A percentile compares a stretch with the other conserved stretches of the same genome.
Evolutionary conservation across 202 grass and related monocot genomes (phyloP).

Genomic region (Thinopyrum obtusiflorum): DNA sequence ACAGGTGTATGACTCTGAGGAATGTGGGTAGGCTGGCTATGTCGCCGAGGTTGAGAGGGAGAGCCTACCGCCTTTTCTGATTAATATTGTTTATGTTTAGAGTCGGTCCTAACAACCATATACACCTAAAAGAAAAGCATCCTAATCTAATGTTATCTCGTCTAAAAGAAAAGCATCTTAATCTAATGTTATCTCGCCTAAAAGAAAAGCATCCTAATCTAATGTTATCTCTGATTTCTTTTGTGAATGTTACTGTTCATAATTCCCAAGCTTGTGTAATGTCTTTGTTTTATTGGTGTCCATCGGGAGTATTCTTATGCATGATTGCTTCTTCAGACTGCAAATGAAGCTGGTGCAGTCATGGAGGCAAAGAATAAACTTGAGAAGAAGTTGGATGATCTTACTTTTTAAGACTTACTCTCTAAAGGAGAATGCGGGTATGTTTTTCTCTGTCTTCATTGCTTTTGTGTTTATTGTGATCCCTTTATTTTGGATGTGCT

Average conservation of each 20-base stretch:
- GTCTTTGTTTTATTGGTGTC: conserved; percentile 26
- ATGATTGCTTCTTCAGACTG: conserved; percentile 53
- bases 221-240: conserved; percentile 23
- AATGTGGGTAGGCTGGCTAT: not conserved
- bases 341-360: conserved; percentile 94
- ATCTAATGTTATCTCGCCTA: not conserved
- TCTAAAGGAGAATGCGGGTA: conserved; percentile 87
- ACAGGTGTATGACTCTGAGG: not conserved
- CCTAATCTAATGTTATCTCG: not conserved
- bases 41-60: not conserved
- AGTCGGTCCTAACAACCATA: no score
- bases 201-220: not conserved
- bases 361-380: conserved; percentile 97
- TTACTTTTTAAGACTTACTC: conserved; percentile 78
- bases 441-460: conserved; percentile 14
- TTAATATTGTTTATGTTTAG: no score
- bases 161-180: not conserved
- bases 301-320: conserved; percentile 31
- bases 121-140: not conserved
- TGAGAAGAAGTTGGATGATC: conserved; percentile 93
- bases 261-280: not conserved
- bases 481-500: not conserved
- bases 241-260: not conserved
- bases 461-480: not conserved
- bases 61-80: no score